Evolutionary conservation across 2,329 filamentous ascomycete species (phyloP).

Genomic region (Nectriaceae sp.): DNA sequence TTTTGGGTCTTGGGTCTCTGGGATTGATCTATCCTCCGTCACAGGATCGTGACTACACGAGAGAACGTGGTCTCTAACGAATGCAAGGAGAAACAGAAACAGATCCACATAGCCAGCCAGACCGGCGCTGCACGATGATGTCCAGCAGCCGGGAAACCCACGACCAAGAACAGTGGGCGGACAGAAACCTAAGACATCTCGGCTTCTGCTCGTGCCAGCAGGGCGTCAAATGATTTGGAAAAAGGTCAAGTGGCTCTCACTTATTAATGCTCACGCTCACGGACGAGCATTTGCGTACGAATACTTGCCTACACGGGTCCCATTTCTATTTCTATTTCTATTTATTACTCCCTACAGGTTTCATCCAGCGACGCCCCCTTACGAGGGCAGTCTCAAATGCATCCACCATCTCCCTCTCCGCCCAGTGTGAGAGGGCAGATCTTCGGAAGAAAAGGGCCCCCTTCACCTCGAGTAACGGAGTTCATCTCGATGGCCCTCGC

Average conservation of each 20-base stretch:
- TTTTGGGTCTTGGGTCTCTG: conserved; percentile 2
- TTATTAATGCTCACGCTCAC: not conserved
- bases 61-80: conserved; percentile 10
- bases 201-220: conserved; percentile 8
- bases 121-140: too few species aligned
- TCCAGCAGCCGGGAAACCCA: conserved; percentile 8
- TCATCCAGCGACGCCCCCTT: conserved; percentile 18
- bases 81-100: conserved; percentile 19
- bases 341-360: conserved; percentile 12
- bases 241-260: conserved; percentile 3
- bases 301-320: not conserved
- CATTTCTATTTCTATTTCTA: conserved; percentile 5
- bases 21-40: conserved; percentile 16
- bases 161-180: conserved; percentile 9
- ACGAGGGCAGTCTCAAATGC: conserved; percentile 4
- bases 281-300: too few species aligned
- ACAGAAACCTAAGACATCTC: conserved; percentile 18
- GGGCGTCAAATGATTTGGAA: conserved; percentile 19
- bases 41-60: conserved; percentile 16
- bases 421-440: conserved; percentile 21
- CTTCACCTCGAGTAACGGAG: not conserved
- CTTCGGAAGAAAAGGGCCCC: conserved; percentile 12
- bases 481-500: conserved; percentile 17
- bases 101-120: conserved; percentile 2
- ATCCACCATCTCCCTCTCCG: conserved; percentile 18